Evolutionary conservation across 2,329 filamentous ascomycete species (phyloP), one percentile per base, ranked within the genome.

Genomic region (Colletotrichum plurivorum): DNA sequence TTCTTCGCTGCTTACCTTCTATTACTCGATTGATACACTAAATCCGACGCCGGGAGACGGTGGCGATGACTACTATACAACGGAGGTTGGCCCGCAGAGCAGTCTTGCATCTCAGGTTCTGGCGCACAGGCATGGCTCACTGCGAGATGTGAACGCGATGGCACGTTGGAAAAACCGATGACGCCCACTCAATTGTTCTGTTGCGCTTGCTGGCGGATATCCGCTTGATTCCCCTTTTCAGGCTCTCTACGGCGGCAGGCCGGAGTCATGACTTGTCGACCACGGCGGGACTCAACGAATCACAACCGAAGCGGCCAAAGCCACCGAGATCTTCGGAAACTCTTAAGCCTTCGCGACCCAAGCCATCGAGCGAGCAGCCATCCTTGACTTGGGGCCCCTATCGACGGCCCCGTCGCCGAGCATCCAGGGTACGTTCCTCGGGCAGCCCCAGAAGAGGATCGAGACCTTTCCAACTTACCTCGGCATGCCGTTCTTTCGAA

Each of bases 11-110:
- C 22, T 25, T 3, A 5, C 22, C 22, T 25, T 25, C 22, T 5
- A 5, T 25, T 5, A 25, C 22, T 5, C 22, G 22, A 25, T 25
- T 25, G 22, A 25, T 25, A 25, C 4, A 25, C 22, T 3, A 5
- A 25, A 25, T 3, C 22, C 22, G 22, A 25, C 22, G 16, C 62
- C 75, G 73, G 20, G 73, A 71, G 6, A 68, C 74, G 20, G 75
- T 54, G 18, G 72, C 74, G 31, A 73, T 76, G 1, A 73, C 53
- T 8, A 73, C 71, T 73, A 78, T 78, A 54, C 75, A 57, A 10
- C 71, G 75, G n/a, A 79, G 61, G 60, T 77, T 73, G 8, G 72
- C 72, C 53, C 78, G 76, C n/a, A 78, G 59, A 1, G 75, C 74
- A 45, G 77, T 69, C 56, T 78, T 79, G 18, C 75, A 73, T 1